Base-by-base conservation (phyloP, 768 basidiomycete genomes). In the Hortiboletus flavorubellus region DNA sequence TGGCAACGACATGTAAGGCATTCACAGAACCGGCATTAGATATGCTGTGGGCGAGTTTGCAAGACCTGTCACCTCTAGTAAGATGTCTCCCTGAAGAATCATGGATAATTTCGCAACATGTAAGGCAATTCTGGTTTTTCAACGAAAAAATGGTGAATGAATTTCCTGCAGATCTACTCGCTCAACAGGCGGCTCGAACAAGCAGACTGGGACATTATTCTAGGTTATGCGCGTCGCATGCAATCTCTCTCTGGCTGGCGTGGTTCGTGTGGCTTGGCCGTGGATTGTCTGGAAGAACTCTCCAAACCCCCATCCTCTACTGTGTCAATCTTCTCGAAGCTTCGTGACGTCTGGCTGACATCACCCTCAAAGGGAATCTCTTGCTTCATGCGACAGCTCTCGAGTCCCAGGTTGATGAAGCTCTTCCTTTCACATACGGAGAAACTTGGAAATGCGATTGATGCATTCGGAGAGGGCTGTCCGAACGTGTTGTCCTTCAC, bases 11-110 rank as follows among this genome's bases (percentile, higher is more conserved):
- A 12, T 65, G 63, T 35, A 54, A 12, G 23, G 12, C 55, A 16
- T 62, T 66, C 55, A 64, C 48, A 18, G 53, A 53, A 0, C 49
- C 53, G 4, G 63, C 60, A 2, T 16, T 67, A 8, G 41, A 53
- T 23, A 34, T 53, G 43, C 35, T 62, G 5, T 65, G 51, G 58
- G 33, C 42, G 2, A 42, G 56, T 26, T 48, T 67, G 33, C 35
- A 42, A 4, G 47, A 47, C 44, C 18, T 58, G 8, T 16, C 55
- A 8, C 64, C 59, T 9, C 46, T 66, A 5, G 30, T 64, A 21
- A 31, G 46, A 29, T 55, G 53, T 38, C 51, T 63, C 14, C 56
- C 57, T 4, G 14, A 21, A 43, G 16, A 41, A 30, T 49, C 45
- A 9, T 37, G 51, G 50, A 15, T 21, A n/a, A 14, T 26, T 1